phyloP scores from a whole-genome alignment of 805 yeast genomes.

The Saturnispora halmiae region DNA sequence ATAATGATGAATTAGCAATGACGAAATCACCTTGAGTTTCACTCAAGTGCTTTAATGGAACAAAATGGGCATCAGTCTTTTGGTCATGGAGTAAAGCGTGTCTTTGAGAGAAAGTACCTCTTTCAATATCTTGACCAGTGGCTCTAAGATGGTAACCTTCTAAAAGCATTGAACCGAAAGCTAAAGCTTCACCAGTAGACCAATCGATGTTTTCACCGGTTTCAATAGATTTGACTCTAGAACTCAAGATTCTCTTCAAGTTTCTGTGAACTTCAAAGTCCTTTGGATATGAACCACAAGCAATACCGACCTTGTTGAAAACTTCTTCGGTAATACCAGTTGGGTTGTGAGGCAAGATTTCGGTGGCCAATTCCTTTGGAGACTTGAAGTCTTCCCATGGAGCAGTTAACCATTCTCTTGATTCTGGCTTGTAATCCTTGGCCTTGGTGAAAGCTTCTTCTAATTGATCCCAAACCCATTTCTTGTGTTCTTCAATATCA shows the following conservation, averaged over 20 bases:
- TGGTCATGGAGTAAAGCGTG: conserved; percentile 98
- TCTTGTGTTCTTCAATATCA: conserved; percentile 91
- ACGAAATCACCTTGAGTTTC: conserved; percentile 79
- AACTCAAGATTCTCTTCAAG: conserved; percentile 84
- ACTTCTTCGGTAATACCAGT: conserved; percentile 71
- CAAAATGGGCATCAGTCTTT: conserved; percentile 68
- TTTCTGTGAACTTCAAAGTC: conserved; percentile 88
- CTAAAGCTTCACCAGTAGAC: conserved; percentile 99
- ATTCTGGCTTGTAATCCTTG: conserved; percentile 81
- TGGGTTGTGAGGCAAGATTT: conserved; percentile 91
- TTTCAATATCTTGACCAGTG: conserved; percentile 99
- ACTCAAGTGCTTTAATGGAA: conserved; percentile 74
- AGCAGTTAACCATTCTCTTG: conserved; percentile 96
- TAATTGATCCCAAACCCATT: conserved; percentile 93
- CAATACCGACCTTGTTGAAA: conserved; percentile 70
- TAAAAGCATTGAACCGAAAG: conserved; percentile 81
- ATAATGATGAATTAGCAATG: conserved; percentile 88
- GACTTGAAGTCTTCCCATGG: conserved; percentile 99
- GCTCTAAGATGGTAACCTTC: conserved; percentile 97
- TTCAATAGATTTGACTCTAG: conserved; percentile 75
- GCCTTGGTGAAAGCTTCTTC: conserved; percentile 86
- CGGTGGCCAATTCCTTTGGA: conserved; percentile 93
- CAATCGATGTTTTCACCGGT: conserved; percentile 94
- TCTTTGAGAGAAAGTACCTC: conserved; percentile 99
- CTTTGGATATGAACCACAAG: conserved; percentile 76